Percentiles rank a stretch among this genome's conserved stretches.
phyloP scores from a whole-genome alignment of 2,329 filamentous ascomycete species.

The Aspergillus ruber region DNA sequence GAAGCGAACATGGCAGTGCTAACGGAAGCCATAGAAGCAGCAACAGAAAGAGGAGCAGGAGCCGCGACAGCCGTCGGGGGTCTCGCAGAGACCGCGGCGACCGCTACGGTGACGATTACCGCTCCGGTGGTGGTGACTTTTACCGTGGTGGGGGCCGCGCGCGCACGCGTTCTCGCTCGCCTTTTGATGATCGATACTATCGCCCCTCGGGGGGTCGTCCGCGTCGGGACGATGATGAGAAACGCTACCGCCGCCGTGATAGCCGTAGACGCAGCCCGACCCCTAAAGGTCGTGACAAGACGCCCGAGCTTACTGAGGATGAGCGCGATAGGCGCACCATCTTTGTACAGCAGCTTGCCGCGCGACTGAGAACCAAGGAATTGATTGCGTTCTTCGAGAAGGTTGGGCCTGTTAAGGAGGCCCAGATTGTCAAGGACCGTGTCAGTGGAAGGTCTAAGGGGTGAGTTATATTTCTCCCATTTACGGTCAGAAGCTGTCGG shows the following conservation, averaged over 20 bases:
- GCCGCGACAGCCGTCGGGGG: constrained; percentile 67
- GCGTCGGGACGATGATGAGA: constrained; percentile 43
- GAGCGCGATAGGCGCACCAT: constrained; percentile 95
- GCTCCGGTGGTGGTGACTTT: constrained; percentile 59
- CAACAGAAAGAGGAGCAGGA: constrained; percentile 74
- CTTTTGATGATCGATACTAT: constrained; percentile 55
- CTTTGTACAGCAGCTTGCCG: constrained; percentile 96
- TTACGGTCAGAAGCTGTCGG: constrained; percentile 1
- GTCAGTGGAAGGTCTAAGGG: constrained; percentile 97
- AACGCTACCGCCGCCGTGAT: constrained; percentile 46
- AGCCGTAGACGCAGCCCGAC: constrained; percentile 39
- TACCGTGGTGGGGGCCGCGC: constrained; percentile 60
- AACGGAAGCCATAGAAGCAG: constrained; percentile 70
- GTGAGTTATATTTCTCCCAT: constrained; percentile 46
- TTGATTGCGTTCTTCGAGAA: constrained; percentile 94
- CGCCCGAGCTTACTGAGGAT: constrained; percentile 76
- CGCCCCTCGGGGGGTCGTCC: constrained; percentile 42
- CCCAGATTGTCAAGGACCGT: constrained; percentile 96
- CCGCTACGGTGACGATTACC: constrained; percentile 51
- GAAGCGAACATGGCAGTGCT: constrained; percentile 67
- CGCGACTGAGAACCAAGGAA: constrained; percentile 84
- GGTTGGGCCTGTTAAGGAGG: constrained; percentile 89
- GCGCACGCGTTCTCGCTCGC: constrained; percentile 67
- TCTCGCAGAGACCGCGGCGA: constrained; percentile 49
- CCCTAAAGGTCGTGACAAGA: constrained; percentile 40